Conservation (phyloP, 2,329 filamentous ascomycete species). For the Anisogramma anomala region DNA sequence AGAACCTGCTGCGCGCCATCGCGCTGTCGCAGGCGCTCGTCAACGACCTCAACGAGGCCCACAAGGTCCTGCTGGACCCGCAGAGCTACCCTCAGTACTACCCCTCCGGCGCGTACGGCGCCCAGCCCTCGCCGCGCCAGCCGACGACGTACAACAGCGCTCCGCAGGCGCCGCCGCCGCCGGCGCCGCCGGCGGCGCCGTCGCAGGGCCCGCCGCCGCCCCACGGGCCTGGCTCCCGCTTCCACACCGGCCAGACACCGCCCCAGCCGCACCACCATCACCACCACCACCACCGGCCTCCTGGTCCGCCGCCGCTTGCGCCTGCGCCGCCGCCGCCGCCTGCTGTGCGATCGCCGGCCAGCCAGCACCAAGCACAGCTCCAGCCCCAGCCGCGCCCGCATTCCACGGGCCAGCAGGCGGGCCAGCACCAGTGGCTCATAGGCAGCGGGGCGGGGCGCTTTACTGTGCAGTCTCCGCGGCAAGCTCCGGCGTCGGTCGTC, state of each 20-base stretch:
- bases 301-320: no score
- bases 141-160: neutral
- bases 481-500: neutral
- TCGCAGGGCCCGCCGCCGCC: no score
- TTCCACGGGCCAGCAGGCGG: neutral
- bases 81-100: slow-evolving; percentile 1
- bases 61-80: neutral
- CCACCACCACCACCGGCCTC: no score
- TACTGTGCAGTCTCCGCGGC: neutral
- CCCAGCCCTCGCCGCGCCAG: neutral
- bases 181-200: no score
- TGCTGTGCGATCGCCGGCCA: neutral
- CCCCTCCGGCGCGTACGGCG: neutral
- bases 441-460: neutral
- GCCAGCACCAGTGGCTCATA: neutral
- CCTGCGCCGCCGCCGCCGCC: neutral
- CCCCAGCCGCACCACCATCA: no score
- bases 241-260: no score
- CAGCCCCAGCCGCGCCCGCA: neutral
- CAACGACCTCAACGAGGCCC: neutral
- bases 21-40: neutral
- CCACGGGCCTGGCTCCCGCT: no score
- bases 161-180: neutral
- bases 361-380: neutral
- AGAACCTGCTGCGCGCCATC: slow-evolving; percentile 1